These are phyloP conservation scores for Vanilla planifolia DNA, from an alignment of 106 monocot species.

Conservation along the genomic window DNA sequence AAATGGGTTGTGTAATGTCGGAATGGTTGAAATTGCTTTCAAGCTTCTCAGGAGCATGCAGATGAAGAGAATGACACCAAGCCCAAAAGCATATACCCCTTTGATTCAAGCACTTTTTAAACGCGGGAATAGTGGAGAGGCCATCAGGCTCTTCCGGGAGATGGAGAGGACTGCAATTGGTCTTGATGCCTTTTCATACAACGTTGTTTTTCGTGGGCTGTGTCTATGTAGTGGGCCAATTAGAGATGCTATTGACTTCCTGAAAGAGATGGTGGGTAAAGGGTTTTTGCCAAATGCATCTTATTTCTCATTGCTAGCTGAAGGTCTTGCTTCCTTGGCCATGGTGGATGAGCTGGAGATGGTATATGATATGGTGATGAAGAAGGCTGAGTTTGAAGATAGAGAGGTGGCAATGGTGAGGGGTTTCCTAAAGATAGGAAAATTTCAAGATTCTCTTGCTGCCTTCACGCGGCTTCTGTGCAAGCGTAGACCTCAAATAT, in stretches of 20 bases:
- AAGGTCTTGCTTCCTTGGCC: constrained; percentile 65
- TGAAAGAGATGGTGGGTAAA: constrained; percentile 67
- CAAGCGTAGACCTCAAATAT: too few relatives aligned
- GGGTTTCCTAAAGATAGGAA: constrained; percentile 69
- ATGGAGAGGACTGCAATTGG: constrained; percentile 57
- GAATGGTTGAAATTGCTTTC: constrained; percentile 47
- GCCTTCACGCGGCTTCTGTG: too few relatives aligned
- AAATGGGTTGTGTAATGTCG: constrained; percentile 52
- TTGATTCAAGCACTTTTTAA: constrained; percentile 84
- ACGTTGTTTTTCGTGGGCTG: constrained; percentile 76
- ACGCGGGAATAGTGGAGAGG: constrained; percentile 65
- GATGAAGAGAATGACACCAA: constrained; percentile 76
- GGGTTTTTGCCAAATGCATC: constrained; percentile 70
- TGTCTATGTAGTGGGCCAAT: constrained; percentile 84
- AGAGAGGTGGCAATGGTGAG: constrained; percentile 52
- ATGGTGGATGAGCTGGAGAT: constrained; percentile 67
- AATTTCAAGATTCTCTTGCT: constrained; percentile 65
- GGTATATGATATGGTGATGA: constrained; percentile 58
- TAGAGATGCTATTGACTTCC: constrained; percentile 76
- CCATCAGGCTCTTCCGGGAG: constrained; percentile 78
- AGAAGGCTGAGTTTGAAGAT: constrained; percentile 37
- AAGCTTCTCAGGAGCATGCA: constrained; percentile 58
- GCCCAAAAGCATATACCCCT: constrained; percentile 87
- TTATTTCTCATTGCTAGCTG: constrained; percentile 71
- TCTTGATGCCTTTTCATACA: constrained; percentile 77